These are phyloP conservation scores for Pelargonium citronellum DNA, from an alignment of 441 rosid genomes.

Conservation along the genomic window DNA sequence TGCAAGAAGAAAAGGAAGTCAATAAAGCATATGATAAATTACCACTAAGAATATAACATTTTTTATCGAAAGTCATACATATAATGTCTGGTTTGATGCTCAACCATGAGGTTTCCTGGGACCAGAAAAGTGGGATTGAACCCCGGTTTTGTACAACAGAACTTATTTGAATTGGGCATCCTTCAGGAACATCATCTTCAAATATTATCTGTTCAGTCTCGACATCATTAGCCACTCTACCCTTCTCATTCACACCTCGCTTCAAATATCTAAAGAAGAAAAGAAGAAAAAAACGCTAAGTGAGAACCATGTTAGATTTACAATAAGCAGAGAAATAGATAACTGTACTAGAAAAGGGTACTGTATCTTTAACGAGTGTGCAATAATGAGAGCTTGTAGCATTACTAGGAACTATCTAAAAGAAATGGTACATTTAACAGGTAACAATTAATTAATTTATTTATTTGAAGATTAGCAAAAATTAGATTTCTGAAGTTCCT, in stretches of 20 bases:
- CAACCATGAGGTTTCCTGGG: slow-evolving; percentile 96
- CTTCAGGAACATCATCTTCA: slow-evolving; percentile 68
- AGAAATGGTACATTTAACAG: not conserved
- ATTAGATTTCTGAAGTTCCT: not conserved
- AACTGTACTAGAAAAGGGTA: not conserved
- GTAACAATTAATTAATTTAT: not conserved
- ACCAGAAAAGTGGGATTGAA: slow-evolving; percentile 97
- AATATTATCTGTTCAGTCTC: slow-evolving; percentile 96
- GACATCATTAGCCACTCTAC: slow-evolving; percentile 97
- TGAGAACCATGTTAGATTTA: slow-evolving; percentile 14
- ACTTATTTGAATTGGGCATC: slow-evolving; percentile 65
- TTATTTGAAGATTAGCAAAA: not conserved
- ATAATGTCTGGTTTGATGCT: slow-evolving; percentile 91
- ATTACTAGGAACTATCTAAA: not conserved
- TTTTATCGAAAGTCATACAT: slow-evolving; percentile 38
- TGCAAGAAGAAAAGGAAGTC: slow-evolving; percentile 29
- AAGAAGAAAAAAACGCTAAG: slow-evolving; percentile 11
- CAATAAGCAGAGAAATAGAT: slow-evolving; percentile 8
- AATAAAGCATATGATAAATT: slow-evolving; percentile 18
- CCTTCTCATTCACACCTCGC: slow-evolving; percentile 92
- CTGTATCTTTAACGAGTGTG: no score
- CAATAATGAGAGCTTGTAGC: not conserved
- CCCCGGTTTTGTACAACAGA: slow-evolving; percentile 96
- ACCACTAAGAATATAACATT: slow-evolving; percentile 2
- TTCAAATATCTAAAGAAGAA: slow-evolving; percentile 70